Evolutionary conservation across 495 filamentous ascomycete genomes (phyloP), one percentile per base, ranked within the genome.

Genomic region (Penicillium crystallinum): DNA sequence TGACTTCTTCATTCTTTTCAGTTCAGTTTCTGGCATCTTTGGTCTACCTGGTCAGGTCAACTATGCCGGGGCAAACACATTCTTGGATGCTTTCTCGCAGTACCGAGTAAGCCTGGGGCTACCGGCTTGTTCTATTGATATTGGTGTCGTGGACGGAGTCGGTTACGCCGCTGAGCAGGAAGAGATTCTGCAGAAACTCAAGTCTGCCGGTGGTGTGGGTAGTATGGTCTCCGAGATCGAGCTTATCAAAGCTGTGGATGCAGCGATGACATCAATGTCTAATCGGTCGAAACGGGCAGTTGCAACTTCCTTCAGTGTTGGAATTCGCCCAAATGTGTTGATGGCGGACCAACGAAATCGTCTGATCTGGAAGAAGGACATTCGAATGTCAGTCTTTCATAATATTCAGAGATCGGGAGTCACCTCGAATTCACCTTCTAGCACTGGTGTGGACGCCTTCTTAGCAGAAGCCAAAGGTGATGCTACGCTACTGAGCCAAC

Each of bases 1-100:
- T 4, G 77, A 79, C 54, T 81, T 81, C 63, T 81, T 81, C 64
- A 40, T 76, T 23, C 52, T 79, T 25, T 63, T 72, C 37, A 69
- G 66, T 12, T 74, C 71, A 5, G 50, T 71, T 2, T 59, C 60
- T 15, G 73, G 70, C 5, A 44, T 68, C 1, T 42, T 67, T 8
- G 77, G 73, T 18, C 25, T 31, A 2, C 12, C 38, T 1, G 49
- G 56, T 15, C 56, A 67, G 36, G 21, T 50, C 1, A 74, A 72
- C 56, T 79, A 79, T 48, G 62, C 64, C 4, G 63, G 65, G 3
- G 70, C 57, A 14, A 69, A 70, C 42, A 52, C 52, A 10, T 74
- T 66, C 55, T 44, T 70, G 19, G 73, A 76, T 19, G 52, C 64
- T 4, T 69, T 79, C 33, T 57, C 60, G 0, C 44, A 33, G 0